Evolutionary conservation across 345 rosid species (phyloP), one percentile per base, ranked within the genome.

Genomic region (Alliaria petiolata): DNA sequence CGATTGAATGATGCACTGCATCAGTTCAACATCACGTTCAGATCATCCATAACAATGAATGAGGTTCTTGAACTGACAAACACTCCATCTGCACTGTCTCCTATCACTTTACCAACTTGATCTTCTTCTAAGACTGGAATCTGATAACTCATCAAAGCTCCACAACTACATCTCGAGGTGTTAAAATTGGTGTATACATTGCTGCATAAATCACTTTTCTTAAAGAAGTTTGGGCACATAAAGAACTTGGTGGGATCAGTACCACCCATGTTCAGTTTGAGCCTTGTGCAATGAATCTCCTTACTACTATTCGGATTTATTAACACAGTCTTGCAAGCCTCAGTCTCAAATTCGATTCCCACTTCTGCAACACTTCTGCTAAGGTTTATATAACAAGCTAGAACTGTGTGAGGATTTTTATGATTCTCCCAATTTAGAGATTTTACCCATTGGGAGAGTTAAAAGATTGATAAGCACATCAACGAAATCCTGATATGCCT

Each of bases 401-500:
- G 14, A n/a, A 54, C 50, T 25, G 30, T 7, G 33, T 31, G 20
- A 3, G 7, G 4, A 30, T 47, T 4, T 31, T 46, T 8, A 31
- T 39, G 44, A 5, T 30, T 39, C 68, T 50, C 43, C 1, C 19
- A 47, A 34, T 9, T 52, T 39, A 7, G 34, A 40, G 16, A 69
- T 42, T 3, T 25, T 31, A 1, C 71, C 81, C 12, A 69, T 15
- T 6, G 78, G 76, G 0, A 78, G 30, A 2, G 52, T 8, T 34
- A 73, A 25, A 20, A 74, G 51, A 16, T 76, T 58, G 57, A 50
- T 51, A 60, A 74, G 69, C 3, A 74, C 51, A 13, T 74, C 70
- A 14, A 75, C 70, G 16, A 75, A 65, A 58, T 70, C 70, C 1
- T 65, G 68, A 34, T 20, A 34, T 16, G 82, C 69, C 34, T 79